Evolutionary conservation across 345 rosid genomes (phyloP).

Genomic region (Cardamine occulta): DNA sequence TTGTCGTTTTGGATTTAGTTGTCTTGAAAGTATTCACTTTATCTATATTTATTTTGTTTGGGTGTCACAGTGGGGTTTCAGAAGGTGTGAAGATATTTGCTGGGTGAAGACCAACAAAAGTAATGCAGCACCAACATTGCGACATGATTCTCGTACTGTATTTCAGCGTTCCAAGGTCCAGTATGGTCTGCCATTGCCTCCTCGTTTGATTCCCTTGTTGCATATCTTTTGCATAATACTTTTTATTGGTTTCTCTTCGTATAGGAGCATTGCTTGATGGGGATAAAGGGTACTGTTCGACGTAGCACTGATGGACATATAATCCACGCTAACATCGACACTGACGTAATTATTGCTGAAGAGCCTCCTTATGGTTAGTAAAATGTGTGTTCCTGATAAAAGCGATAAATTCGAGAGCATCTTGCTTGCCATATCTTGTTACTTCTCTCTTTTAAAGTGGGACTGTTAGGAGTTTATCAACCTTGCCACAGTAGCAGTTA

Average conservation of each 20-base stretch:
- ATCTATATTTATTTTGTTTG: slow-evolving; percentile 18
- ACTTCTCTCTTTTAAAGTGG: not conserved
- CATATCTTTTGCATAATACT: slow-evolving; percentile 22
- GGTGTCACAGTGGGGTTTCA: slow-evolving; percentile 84
- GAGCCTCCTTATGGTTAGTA: slow-evolving; percentile 96
- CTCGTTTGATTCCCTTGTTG: not conserved
- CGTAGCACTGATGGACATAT: slow-evolving; percentile 99
- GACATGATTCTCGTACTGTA: slow-evolving; percentile 92
- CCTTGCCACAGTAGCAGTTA: slow-evolving; percentile 1
- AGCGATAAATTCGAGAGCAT: not conserved
- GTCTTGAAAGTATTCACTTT: not conserved
- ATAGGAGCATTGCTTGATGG: slow-evolving; percentile 99
- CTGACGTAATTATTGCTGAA: slow-evolving; percentile 97
- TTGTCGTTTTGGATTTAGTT: not conserved
- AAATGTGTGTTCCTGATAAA: slow-evolving; percentile 2
- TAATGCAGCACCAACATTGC: slow-evolving; percentile 89
- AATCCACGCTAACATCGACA: slow-evolving; percentile 97
- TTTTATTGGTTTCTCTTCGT: slow-evolving; percentile 31
- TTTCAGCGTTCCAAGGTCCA: slow-evolving; percentile 98
- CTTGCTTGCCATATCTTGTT: slow-evolving; percentile 8
- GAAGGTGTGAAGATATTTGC: slow-evolving; percentile 98
- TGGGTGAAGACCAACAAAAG: slow-evolving; percentile 99
- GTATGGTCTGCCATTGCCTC: slow-evolving; percentile 23
- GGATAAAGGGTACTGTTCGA: slow-evolving; percentile 97
- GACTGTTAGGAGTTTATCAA: not conserved